These are phyloP conservation scores for Hibiscus syriacus DNA, from an alignment of 345 rosid species.

Conservation along the genomic window DNA sequence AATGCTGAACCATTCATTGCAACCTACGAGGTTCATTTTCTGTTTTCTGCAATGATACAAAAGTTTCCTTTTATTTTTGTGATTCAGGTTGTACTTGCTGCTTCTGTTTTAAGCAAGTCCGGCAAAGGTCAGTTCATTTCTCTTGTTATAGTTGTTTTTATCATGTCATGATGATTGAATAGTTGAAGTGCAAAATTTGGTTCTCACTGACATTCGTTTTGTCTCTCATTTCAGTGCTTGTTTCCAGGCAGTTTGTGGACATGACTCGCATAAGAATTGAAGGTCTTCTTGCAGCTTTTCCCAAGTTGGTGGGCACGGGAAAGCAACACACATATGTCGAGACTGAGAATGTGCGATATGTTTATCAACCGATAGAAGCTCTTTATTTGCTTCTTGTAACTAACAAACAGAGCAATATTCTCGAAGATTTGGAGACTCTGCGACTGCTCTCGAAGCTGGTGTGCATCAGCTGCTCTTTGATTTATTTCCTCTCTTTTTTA, in stretches of 20 bases:
- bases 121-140: slow-evolving; percentile 70
- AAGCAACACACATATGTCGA: slow-evolving; percentile 96
- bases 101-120: slow-evolving; percentile 71
- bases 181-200: background rate
- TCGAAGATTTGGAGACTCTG: slow-evolving; percentile 92
- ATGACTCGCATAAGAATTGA: slow-evolving; percentile 94
- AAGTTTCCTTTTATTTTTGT: background rate
- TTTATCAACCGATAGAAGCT: slow-evolving; percentile 92
- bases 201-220: slow-evolving; percentile 11
- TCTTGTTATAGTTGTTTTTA: background rate
- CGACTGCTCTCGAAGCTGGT: slow-evolving; percentile 95
- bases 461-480: slow-evolving; percentile 27
- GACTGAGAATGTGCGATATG: slow-evolving; percentile 97
- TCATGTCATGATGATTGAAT: background rate
- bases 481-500: background rate
- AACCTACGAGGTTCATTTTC: background rate
- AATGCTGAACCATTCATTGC: background rate
- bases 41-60: background rate
- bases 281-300: slow-evolving; percentile 99
- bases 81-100: slow-evolving; percentile 85
- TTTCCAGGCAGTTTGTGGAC: slow-evolving; percentile 94
- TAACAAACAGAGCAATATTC: slow-evolving; percentile 94
- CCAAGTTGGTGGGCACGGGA: slow-evolving; percentile 90
- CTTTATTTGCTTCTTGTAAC: slow-evolving; percentile 87
- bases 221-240: slow-evolving; percentile 53